Evolutionary conservation across 805 yeast genomes (phyloP).

Genomic region (Ogataea methylovora): DNA sequence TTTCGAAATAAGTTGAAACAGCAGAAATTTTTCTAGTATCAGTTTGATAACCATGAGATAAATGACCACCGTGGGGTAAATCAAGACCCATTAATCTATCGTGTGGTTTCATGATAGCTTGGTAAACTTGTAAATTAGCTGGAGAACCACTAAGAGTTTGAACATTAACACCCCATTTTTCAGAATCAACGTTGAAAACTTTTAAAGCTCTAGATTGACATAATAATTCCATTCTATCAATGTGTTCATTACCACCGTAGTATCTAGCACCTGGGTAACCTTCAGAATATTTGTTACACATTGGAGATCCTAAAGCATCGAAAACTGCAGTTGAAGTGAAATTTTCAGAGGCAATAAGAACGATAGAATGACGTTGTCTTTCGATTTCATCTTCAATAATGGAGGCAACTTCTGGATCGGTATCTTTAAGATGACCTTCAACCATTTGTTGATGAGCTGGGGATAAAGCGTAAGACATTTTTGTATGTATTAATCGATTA

Average conservation of each 20-base stretch:
- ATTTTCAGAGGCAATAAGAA: slow-evolving; percentile 93
- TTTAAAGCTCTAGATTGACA: slow-evolving; percentile 93
- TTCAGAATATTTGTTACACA: slow-evolving; percentile 98
- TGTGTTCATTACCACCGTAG: slow-evolving; percentile 97
- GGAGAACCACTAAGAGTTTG: slow-evolving; percentile 97
- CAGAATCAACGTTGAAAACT: slow-evolving; percentile 75
- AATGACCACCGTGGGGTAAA: slow-evolving; percentile 97
- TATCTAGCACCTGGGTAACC: slow-evolving; percentile 99
- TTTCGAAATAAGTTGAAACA: slow-evolving; percentile 93
- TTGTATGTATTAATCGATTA: background rate
- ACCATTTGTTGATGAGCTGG: slow-evolving; percentile 58
- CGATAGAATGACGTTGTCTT: slow-evolving; percentile 92
- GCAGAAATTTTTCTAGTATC: slow-evolving; percentile 89
- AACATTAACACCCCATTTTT: slow-evolving; percentile 96
- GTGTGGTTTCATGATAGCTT: slow-evolving; percentile 90
- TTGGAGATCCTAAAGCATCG: slow-evolving; percentile 94
- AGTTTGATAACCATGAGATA: slow-evolving; percentile 98
- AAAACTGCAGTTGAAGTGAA: slow-evolving; percentile 94
- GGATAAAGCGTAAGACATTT: slow-evolving; percentile 53
- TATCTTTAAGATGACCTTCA: slow-evolving; percentile 52
- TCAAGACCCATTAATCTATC: slow-evolving; percentile 98
- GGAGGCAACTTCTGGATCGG: slow-evolving; percentile 73
- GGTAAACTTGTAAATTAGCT: slow-evolving; percentile 94
- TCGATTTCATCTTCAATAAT: slow-evolving; percentile 73
- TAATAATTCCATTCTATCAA: slow-evolving; percentile 85